Evolutionary conservation across 75 land plant genomes (phyloP), one percentile per base, ranked within the genome.

Genomic region (Azolla pinnata): DNA sequence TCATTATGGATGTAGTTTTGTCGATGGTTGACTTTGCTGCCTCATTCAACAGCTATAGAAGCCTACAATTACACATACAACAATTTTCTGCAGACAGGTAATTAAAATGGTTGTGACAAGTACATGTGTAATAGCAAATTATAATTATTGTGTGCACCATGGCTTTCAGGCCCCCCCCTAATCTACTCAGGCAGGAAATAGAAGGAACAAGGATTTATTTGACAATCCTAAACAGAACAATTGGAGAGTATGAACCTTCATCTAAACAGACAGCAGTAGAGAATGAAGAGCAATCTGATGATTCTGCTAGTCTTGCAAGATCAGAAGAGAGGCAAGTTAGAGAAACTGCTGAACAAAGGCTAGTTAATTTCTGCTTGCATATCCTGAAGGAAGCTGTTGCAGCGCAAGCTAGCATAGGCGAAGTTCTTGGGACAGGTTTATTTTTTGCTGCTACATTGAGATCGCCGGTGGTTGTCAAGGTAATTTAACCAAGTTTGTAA

Each of bases 401-500:
- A 18, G 62, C 81, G 20, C 83, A 84, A 38, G 77, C 97, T 35
- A 66, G 35, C 30, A 23, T 75, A 18, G 83, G 83, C 27, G 93
- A 87, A 28, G 76, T 83, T 52, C 77, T 70, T 23, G 77, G 71
- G 57, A 74, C 76, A 61, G 84, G 84, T 20, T 61, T 80, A 62
- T 93, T 86, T 65, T 67, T 66, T 25, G 81, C 90, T 33, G 69
- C 83, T 44, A 80, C 67, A 44, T 61, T 92, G 27, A 80, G 97
- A 7, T 78, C 93, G 62, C 87, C 97, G 2, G 65, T 92, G 50
- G 82, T 82, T 72, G 93, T 92, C 14, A 80, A 87, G 92, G 97
- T 87, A 76, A 52, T 33, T 21, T 56, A 32, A 0, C 10, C 27
- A 23, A 60, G 42, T 8, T 38, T 38, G 14, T 38, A 38, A 38